These are phyloP conservation scores for Besnoitia besnoiti DNA, from an alignment of 169 alveolate genomes.

Conservation along the genomic window DNA sequence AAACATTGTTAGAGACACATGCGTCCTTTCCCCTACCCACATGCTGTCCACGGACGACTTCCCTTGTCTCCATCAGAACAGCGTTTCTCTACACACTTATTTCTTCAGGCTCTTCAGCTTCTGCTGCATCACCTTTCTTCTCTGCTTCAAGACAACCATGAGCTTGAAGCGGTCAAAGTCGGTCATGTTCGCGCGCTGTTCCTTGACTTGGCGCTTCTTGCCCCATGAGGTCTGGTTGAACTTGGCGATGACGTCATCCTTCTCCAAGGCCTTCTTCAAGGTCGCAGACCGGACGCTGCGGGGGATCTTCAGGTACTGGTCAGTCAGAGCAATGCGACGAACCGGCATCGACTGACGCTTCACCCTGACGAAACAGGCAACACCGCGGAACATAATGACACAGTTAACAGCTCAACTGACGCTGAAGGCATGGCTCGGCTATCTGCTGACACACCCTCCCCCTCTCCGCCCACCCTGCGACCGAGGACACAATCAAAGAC, in stretches of 20 bases:
- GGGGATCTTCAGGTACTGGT: conserved; percentile 85
- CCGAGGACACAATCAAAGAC: neutral
- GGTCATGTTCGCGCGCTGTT: conserved; percentile 80
- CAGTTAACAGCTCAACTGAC: no score
- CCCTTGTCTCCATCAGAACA: neutral
- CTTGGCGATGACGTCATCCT: conserved; percentile 78
- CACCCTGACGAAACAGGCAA: conserved; percentile 74
- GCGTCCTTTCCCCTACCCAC: neutral
- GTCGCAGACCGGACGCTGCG: conserved; percentile 89
- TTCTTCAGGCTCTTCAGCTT: conserved; percentile 37
- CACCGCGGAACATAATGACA: no score
- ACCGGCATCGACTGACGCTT: conserved; percentile 88
- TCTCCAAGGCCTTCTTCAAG: conserved; percentile 80
- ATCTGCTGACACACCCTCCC: no score
- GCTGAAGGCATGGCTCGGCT: no score
- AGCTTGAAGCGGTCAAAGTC: conserved; percentile 90
- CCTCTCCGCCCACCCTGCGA: no score
- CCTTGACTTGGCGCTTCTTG: conserved; percentile 79
- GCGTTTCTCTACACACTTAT: neutral
- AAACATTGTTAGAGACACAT: neutral
- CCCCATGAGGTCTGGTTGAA: conserved; percentile 86
- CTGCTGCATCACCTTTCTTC: conserved; percentile 73
- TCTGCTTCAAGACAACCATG: conserved; percentile 78
- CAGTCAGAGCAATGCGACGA: conserved; percentile 88
- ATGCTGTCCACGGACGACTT: neutral